Evolutionary conservation across 2,329 filamentous ascomycete species (phyloP).

Genomic region (Epicoccum sorghinum): DNA sequence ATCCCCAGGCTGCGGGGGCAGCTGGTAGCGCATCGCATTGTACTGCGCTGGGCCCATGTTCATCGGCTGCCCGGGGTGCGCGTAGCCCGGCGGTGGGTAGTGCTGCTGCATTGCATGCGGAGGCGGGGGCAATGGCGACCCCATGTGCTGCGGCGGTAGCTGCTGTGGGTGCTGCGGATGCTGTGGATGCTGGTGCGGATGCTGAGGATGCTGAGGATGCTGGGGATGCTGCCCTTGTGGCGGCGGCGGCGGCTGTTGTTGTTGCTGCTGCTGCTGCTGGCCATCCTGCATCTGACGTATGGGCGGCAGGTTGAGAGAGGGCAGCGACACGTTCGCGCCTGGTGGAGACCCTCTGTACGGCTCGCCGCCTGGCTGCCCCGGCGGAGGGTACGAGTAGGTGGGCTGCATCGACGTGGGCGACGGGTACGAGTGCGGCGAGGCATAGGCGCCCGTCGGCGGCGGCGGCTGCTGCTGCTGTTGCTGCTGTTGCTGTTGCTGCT

Average conservation of each 20-base stretch:
- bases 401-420: constrained; percentile 56
- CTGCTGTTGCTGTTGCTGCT: constrained; percentile 35
- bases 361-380: constrained; percentile 46
- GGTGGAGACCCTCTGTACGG: constrained; percentile 55
- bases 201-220: constrained; percentile 19
- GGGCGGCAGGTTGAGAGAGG: constrained; percentile 57
- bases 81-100: constrained; percentile 54
- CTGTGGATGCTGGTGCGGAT: constrained; percentile 44
- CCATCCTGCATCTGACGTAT: constrained; percentile 56
- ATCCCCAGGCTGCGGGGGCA: constrained; percentile 56
- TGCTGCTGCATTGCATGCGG: constrained; percentile 59
- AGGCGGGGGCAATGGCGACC: constrained; percentile 60
- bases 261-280: constrained; percentile 48
- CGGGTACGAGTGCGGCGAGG: constrained; percentile 57
- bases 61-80: constrained; percentile 56
- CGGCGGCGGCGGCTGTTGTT: constrained; percentile 46
- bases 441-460: constrained; percentile 42
- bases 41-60: constrained; percentile 56
- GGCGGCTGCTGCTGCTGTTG: constrained; percentile 18
- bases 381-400: constrained; percentile 56
- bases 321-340: constrained; percentile 52
- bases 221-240: constrained; percentile 54
- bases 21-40: constrained; percentile 58
- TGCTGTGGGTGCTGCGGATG: constrained; percentile 31
- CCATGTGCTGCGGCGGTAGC: constrained; percentile 52